Evolutionary conservation across 2,329 filamentous ascomycete genomes (phyloP).

Genomic region (Paecilomyces sp.): DNA sequence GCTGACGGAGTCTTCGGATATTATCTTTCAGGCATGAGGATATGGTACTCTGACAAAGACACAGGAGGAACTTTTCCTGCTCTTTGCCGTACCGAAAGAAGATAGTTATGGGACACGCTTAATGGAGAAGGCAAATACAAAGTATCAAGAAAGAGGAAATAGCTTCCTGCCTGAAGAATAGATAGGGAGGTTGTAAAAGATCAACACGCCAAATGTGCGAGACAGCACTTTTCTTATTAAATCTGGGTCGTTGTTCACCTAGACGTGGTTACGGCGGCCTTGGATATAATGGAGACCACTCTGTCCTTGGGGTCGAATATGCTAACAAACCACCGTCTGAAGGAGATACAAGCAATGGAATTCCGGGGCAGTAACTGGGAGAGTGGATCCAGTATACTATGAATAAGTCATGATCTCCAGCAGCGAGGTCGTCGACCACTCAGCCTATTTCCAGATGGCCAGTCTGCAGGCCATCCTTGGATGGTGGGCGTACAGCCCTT

Average conservation of each 20-base stretch:
- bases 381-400: background rate
- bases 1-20: background rate
- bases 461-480: background rate
- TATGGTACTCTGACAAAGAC: background rate
- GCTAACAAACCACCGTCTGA: background rate
- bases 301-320: background rate
- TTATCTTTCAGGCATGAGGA: background rate
- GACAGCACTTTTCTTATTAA: background rate
- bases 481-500: background rate
- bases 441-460: background rate
- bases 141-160: background rate
- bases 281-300: background rate
- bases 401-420: background rate
- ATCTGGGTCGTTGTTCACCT: background rate
- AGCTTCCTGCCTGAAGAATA: background rate
- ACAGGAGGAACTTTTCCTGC: background rate
- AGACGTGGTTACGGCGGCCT: background rate
- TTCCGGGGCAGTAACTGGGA: background rate
- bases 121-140: background rate
- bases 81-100: background rate
- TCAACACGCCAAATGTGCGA: background rate
- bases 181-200: background rate
- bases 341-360: background rate
- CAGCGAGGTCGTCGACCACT: background rate
- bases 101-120: background rate